Conservation (phyloP, 1,284 basidiomycete species). For the Flammula alnicola region DNA sequence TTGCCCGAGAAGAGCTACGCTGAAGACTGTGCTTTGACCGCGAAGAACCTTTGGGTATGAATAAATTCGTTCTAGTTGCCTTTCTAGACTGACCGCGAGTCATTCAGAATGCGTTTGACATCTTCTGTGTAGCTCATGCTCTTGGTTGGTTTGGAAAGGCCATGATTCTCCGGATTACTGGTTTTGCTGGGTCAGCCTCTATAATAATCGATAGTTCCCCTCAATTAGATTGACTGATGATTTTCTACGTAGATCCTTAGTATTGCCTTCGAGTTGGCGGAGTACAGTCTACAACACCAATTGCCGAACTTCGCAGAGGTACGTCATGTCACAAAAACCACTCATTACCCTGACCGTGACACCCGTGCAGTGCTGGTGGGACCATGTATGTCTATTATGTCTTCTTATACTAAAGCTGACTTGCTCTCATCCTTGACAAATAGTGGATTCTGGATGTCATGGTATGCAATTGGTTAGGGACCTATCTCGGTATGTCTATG, state of each 20-base stretch:
- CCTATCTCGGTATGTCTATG: constrained; percentile 69
- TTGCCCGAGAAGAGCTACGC: constrained; percentile 84
- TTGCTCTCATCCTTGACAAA: constrained; percentile 3
- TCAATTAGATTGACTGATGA: constrained; percentile 14
- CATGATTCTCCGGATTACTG: constrained; percentile 86
- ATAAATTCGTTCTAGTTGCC: constrained; percentile 6
- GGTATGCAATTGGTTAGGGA: constrained; percentile 85
- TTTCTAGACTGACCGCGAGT: constrained; percentile 7
- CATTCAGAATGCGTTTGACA: constrained; percentile 73
- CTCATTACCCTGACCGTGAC: constrained; percentile 17
- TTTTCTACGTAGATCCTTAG: constrained; percentile 68
- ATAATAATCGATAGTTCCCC: not conserved
- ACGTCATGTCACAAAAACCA: constrained; percentile 24
- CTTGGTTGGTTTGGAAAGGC: constrained; percentile 89
- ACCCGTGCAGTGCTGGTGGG: constrained; percentile 78
- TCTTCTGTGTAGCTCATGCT: constrained; percentile 82
- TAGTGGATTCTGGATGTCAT: constrained; percentile 87
- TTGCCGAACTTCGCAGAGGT: constrained; percentile 85
- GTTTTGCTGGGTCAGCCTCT: constrained; percentile 78
- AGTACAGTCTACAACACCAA: constrained; percentile 85
- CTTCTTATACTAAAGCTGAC: constrained; percentile 1
- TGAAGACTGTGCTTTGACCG: constrained; percentile 75
- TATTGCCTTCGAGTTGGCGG: constrained; percentile 83
- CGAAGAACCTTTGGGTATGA: constrained; percentile 68
- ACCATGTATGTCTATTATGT: constrained; percentile 61